Evolutionary conservation across 2,329 filamentous ascomycete species (phyloP), one percentile per base, ranked within the genome.

Genomic region (Neoscytalidium dimidiatum): DNA sequence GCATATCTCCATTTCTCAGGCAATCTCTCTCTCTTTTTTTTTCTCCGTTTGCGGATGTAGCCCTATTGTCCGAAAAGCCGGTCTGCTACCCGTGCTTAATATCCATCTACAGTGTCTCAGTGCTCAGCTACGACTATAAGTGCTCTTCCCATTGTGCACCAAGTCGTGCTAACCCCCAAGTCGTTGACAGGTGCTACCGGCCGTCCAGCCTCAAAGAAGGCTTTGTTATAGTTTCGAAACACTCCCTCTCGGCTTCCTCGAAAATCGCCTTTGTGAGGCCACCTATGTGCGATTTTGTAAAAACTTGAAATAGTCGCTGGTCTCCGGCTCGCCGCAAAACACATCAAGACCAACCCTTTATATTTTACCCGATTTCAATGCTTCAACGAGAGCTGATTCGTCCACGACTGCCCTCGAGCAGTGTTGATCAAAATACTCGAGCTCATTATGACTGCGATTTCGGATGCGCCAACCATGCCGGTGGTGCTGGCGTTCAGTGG

Each of bases 381-480:
- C 84, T 11, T 74, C 70, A 3, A 83, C 75, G 13, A 86, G 68
- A 0, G 83, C 83, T 3, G 72, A 69, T 67, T 86, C 82, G 66
- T 86, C 78, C 0, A 86, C 72, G 2, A 86, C 72, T 11, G 78
- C 78, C 84, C 84, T 0, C 84, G 77, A 0, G 83, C 80, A 0
- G 84, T 85, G 68, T 86, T 86, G 33, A 86, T 74, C 4, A 86
- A 69, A 57, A 81, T 78, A 0, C 75, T 71, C 0, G 83, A 82
- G 2, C 78, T 73, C 65, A 83, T 85, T 80, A 85, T 84, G 8
- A 71, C 73, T 0, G 72, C 69, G 9, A 85, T 81, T 66, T 83
- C 76, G 0, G 66, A 67, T 0, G 69, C 66, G 0, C 76, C 76
- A 11, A 85, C 79, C 29, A 84, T 65, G 2, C 75, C 72, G 1